Evolutionary conservation across 768 basidiomycete species (phyloP).

Genomic region (Tephrocybe sp.): DNA sequence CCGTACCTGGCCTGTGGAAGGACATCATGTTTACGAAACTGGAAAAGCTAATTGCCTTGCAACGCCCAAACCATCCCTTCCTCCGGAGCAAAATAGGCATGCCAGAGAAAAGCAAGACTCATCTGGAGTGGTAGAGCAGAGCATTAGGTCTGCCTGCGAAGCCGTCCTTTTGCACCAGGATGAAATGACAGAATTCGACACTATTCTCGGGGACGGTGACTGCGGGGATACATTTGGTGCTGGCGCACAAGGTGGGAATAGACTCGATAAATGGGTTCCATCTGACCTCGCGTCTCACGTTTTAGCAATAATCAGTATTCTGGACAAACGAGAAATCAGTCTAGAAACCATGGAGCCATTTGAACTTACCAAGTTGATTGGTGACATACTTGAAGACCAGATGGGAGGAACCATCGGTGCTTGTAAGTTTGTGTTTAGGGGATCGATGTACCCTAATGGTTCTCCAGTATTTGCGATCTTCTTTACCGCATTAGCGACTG

Average conservation of each 20-base stretch:
- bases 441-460: not conserved
- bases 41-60: not conserved
- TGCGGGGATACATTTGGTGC: conserved; percentile 56
- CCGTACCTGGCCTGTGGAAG: conserved; percentile 23
- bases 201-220: conserved; percentile 61
- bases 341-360: conserved; percentile 12
- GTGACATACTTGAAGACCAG: conserved; percentile 42
- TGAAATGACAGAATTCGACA: conserved; percentile 58
- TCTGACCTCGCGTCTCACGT: not conserved
- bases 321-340: conserved; percentile 26
- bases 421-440: conserved; percentile 25
- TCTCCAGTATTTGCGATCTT: conserved; percentile 42
- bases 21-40: not conserved
- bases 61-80: not conserved
- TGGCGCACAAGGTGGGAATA: conserved; percentile 35
- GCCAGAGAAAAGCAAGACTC: not conserved
- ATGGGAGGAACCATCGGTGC: conserved; percentile 61
- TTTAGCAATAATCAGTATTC: conserved; percentile 28
- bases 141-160: conserved; percentile 36
- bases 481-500: conserved; percentile 33
- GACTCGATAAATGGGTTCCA: no score
- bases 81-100: not conserved
- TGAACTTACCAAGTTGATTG: conserved; percentile 26
- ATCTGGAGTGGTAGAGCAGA: conserved; percentile 19
- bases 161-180: conserved; percentile 42